A percentile compares a stretch with the other conserved stretches of the same genome.
These are phyloP conservation scores for Phaseolus lunatus DNA, from an alignment of 306 rosid genomes.

Conservation along the genomic window DNA sequence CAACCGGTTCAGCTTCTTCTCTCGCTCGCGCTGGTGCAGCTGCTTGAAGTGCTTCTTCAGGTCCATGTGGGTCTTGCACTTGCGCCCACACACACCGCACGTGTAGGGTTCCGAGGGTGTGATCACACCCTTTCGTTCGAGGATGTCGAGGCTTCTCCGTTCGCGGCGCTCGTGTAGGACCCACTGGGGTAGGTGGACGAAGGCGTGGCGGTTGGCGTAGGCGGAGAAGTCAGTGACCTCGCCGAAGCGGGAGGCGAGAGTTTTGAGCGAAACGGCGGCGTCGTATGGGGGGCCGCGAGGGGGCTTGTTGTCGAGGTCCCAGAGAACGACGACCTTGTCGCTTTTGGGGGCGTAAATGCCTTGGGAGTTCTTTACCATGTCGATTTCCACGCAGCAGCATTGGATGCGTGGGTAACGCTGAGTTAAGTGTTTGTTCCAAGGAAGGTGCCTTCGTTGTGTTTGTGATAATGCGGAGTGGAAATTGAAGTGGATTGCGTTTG, in stretches of 20 bases:
- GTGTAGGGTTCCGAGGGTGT: constrained; percentile 61
- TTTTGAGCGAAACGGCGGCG: constrained; percentile 76
- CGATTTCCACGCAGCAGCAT: constrained; percentile 55
- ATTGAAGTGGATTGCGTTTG: not conserved
- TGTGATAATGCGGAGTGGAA: too few relatives aligned
- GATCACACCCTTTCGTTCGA: constrained; percentile 69
- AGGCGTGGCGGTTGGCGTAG: constrained; percentile 88
- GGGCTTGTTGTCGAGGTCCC: constrained; percentile 98
- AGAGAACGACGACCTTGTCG: constrained; percentile 72
- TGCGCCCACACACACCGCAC: constrained; percentile 75
- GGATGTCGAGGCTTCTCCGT: constrained; percentile 58
- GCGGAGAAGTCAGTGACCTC: constrained; percentile 76
- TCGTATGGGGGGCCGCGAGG: constrained; percentile 85
- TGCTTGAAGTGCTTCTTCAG: constrained; percentile 75
- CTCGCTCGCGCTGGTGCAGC: constrained; percentile 76
- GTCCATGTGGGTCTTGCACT: constrained; percentile 68
- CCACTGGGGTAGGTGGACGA: constrained; percentile 82
- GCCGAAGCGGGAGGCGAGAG: constrained; percentile 64
- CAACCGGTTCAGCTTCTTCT: constrained; percentile 71
- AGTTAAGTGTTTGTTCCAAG: not conserved
- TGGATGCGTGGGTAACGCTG: not conserved
- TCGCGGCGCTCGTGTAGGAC: constrained; percentile 65
- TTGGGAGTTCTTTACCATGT: constrained; percentile 77
- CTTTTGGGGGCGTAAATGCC: constrained; percentile 67
- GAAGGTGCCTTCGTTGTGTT: not conserved